Base-by-base conservation (phyloP, 371 early-diverging fungal species). In the Mucor plumbeus region DNA sequence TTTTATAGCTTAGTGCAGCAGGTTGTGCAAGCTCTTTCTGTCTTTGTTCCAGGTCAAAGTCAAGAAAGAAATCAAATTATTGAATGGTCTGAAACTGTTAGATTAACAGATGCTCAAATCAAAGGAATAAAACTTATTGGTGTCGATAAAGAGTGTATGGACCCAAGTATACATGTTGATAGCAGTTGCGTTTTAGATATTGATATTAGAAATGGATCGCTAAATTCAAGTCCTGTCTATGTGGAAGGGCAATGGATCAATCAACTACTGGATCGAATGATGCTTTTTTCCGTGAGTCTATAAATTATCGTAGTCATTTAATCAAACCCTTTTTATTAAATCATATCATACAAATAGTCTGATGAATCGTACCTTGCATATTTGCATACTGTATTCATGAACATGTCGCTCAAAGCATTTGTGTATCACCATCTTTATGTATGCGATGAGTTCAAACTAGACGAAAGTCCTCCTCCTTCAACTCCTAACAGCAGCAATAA, bases 231-330 rank as follows among this genome's bases (percentile, higher is more conserved):
- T 21, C 79, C 80, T 5, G 73, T 83, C 14, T 83, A 83, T 53
- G 70, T 80, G 7, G 80, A 80, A 50, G 83, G 83, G 0, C 72
- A 72, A 26, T 83, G 83, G 83, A 70, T 83, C n/a, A 66, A 74
- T 35, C 76, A 80, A 8, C 64, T 80, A 2, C n/a, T 78, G 5
- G 68, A 74, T 55, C 70, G 72, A 31, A 53, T 75, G 26, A 53
- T 43, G 33, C 47, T 69, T 0, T 77, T 73, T 55, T 65, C 76
- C n/a, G 82, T 81, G 70, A 75, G 65, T 53, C 1, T 26, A 26
- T 26, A 26, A 26, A 26, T 26, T 3, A 26, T 26, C 26, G 3
- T 26, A 26, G 26, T 26, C 26, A 3, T 26, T 26, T 26, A 26
- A 26, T 26, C 26, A 26, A 26, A 26, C 26, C 26, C 3, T 9